Evolutionary conservation across 2,329 filamentous ascomycete genomes (phyloP).

Genomic region (Diaporthe vaccinii): DNA sequence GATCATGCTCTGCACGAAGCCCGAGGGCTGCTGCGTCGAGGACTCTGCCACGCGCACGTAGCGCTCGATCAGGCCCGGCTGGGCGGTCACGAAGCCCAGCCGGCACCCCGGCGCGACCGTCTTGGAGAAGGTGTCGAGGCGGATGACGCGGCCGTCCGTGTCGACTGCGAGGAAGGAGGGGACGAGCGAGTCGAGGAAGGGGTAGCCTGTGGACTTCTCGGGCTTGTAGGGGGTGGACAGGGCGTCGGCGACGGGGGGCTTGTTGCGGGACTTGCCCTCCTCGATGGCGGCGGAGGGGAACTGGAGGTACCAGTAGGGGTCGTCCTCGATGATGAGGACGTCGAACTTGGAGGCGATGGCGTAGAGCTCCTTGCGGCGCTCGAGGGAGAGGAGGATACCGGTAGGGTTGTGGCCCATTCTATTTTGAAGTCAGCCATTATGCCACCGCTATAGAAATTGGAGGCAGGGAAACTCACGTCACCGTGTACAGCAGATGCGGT

Average conservation of each 20-base stretch:
- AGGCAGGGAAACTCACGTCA: conserved; percentile 73
- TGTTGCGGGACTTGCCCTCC: conserved; percentile 63
- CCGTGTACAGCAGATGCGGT: conserved; percentile 89
- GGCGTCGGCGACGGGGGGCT: conserved; percentile 48
- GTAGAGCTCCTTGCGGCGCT: conserved; percentile 84
- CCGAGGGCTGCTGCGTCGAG: conserved; percentile 86
- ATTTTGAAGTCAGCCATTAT: not conserved
- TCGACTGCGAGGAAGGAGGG: conserved; percentile 88
- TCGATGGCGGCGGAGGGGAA: conserved; percentile 77
- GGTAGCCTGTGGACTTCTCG: conserved; percentile 71
- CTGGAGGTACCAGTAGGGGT: conserved; percentile 96
- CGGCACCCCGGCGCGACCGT: conserved; percentile 91
- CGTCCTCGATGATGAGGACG: conserved; percentile 92
- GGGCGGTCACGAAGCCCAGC: conserved; percentile 90
- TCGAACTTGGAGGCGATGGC: conserved; percentile 85
- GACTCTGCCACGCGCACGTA: conserved; percentile 81
- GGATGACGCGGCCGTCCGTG: conserved; percentile 86
- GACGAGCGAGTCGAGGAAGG: conserved; percentile 85
- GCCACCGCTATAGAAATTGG: not conserved
- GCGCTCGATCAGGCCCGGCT: conserved; percentile 82
- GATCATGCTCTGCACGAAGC: conserved; percentile 89
- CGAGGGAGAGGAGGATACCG: conserved; percentile 78
- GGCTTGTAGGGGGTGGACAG: conserved; percentile 50
- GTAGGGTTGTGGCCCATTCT: conserved; percentile 89
- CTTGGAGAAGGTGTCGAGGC: conserved; percentile 95